Evolutionary conservation across 2,329 filamentous ascomycete species (phyloP).

Genomic region (Penicillium glabrum): DNA sequence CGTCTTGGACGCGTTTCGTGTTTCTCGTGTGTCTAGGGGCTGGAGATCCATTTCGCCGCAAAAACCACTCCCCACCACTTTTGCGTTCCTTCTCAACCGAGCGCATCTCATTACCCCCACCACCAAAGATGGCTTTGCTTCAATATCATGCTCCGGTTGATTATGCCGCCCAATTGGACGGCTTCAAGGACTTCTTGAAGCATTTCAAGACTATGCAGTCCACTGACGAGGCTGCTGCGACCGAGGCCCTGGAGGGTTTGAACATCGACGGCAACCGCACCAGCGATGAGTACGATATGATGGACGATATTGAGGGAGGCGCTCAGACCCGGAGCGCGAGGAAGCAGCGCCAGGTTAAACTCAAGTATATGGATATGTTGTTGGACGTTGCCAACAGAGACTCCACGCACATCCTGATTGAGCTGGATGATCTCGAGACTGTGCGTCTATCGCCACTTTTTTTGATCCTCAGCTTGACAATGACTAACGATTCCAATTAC

Average conservation of each 20-base stretch:
- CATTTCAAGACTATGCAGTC: constrained; percentile 78
- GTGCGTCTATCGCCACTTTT: constrained; percentile 47
- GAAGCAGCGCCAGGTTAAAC: constrained; percentile 59
- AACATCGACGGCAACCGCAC: constrained; percentile 83
- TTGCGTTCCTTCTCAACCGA: constrained; percentile 21
- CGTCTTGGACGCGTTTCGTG: constrained; percentile 1
- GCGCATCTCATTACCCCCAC: constrained; percentile 11
- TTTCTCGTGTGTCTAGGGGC: constrained; percentile 3
- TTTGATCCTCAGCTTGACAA: neutral
- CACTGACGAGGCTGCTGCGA: constrained; percentile 64
- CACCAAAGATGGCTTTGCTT: constrained; percentile 74
- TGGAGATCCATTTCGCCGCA: neutral
- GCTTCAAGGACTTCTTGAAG: constrained; percentile 83
- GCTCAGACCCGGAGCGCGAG: constrained; percentile 46
- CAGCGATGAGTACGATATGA: constrained; percentile 89
- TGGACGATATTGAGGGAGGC: constrained; percentile 72
- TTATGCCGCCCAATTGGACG: constrained; percentile 76
- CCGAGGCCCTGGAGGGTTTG: constrained; percentile 79
- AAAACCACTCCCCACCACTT: constrained; percentile 20
- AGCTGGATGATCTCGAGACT: constrained; percentile 80
- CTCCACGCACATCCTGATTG: constrained; percentile 75
- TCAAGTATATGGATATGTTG: constrained; percentile 86
- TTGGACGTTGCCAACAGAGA: constrained; percentile 83
- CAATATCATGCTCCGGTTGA: constrained; percentile 76
- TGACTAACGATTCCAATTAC: neutral